Percentiles rank a stretch among this genome's conserved stretches.
phyloP scores from a whole-genome alignment of 1,284 basidiomycete genomes.

The Fistulinella cinereoalba region DNA sequence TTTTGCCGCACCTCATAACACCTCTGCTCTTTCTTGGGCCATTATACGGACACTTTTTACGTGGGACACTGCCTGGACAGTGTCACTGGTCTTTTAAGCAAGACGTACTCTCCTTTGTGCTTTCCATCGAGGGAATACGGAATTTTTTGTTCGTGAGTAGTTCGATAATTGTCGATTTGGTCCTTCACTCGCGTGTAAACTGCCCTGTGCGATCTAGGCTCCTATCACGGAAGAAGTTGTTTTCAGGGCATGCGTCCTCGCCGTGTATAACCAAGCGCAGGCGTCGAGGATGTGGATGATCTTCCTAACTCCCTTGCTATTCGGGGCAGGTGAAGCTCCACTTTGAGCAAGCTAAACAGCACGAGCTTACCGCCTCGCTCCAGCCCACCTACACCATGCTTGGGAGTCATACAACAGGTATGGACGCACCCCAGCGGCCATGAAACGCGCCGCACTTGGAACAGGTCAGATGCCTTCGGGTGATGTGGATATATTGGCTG shows the following conservation, averaged over 20 bases:
- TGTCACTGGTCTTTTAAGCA: conserved; percentile 44
- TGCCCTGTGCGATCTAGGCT: conserved; percentile 53
- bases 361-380: conserved; percentile 10
- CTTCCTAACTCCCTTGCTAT: conserved; percentile 81
- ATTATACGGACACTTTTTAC: conserved; percentile 63
- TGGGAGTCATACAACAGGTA: conserved; percentile 77
- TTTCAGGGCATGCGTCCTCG: conserved; percentile 83
- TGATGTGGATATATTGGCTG: neutral
- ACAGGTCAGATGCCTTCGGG: conserved; percentile 49
- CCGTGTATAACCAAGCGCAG: conserved; percentile 70
- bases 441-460: conserved; percentile 56
- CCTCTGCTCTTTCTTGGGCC: conserved; percentile 85
- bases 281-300: conserved; percentile 59
- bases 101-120: conserved; percentile 43
- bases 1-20: conserved; percentile 65
- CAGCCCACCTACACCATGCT: conserved; percentile 91
- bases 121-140: conserved; percentile 58
- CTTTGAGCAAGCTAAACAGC: neutral
- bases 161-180: neutral
- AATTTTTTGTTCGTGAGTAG: conserved; percentile 76
- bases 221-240: conserved; percentile 93
- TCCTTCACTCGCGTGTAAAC: conserved; percentile 1
- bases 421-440: conserved; percentile 61
- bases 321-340: conserved; percentile 71
- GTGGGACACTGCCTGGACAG: conserved; percentile 61